phyloP scores from a whole-genome alignment of 345 rosid genomes.

The Crucihimalaya himalaica region DNA sequence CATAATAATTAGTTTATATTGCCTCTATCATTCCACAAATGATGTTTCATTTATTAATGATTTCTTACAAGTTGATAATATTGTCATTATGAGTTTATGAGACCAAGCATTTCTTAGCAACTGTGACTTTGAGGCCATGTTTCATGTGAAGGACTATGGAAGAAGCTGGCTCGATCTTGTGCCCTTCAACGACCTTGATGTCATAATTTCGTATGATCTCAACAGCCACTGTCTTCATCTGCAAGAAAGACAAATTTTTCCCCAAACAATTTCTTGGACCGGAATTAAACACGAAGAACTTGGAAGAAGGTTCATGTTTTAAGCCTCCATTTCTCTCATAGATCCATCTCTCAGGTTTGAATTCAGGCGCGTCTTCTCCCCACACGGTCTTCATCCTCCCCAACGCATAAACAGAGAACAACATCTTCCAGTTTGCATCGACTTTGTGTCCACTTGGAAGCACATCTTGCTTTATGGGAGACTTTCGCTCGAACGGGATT shows the following conservation, averaged over 20 bases:
- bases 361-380: conserved; percentile 42
- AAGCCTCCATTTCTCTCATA: conserved; percentile 26
- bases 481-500: conserved; percentile 33
- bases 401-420: conserved; percentile 39
- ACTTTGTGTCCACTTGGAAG: conserved; percentile 49
- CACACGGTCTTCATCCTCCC: conserved; percentile 42
- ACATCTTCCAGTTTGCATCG: conserved; percentile 16
- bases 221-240: conserved; percentile 32
- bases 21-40: background rate
- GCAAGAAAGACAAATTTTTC: conserved; percentile 26
- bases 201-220: conserved; percentile 30
- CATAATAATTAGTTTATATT: background rate
- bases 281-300: conserved; percentile 39
- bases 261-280: conserved; percentile 41
- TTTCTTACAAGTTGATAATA: background rate
- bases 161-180: conserved; percentile 20
- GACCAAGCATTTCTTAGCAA: conserved; percentile 22
- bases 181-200: conserved; percentile 23
- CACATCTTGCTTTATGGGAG: conserved; percentile 33
- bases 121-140: conserved; percentile 27
- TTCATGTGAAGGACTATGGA: conserved; percentile 33
- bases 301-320: conserved; percentile 37
- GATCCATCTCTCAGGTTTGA: conserved; percentile 42
- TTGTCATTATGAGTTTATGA: background rate
- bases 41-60: background rate